Evolutionary conservation across 2,329 filamentous ascomycete species (phyloP).

Genomic region (Neofusicoccum cordaticola): DNA sequence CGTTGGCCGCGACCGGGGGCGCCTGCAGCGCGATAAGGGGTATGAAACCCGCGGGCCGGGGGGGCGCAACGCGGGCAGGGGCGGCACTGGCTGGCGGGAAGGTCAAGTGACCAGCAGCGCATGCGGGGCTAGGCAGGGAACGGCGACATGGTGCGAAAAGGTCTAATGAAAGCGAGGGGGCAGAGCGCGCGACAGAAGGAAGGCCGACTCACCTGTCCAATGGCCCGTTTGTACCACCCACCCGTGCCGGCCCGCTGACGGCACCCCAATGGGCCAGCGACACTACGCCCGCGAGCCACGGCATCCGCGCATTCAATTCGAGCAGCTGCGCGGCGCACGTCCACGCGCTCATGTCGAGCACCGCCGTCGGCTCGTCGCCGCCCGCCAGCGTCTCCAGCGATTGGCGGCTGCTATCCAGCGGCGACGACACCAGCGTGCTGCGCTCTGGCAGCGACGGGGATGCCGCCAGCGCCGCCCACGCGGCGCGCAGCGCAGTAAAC

Average conservation of each 20-base stretch:
- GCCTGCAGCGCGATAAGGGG: constrained; percentile 16
- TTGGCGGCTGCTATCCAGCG: constrained; percentile 30
- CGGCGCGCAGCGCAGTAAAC: constrained; percentile 64
- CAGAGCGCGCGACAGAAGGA: constrained; percentile 20
- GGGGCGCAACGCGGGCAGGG: background rate
- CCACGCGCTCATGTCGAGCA: constrained; percentile 77
- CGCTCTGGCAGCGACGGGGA: constrained; percentile 66
- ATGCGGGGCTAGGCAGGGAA: constrained; percentile 49
- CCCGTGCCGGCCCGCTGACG: constrained; percentile 68
- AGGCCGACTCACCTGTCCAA: constrained; percentile 80
- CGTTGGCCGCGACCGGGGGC: constrained; percentile 3
- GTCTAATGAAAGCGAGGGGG: constrained; percentile 20
- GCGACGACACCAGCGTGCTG: constrained; percentile 32
- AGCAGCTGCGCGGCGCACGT: constrained; percentile 68
- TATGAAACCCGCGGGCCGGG: constrained; percentile 11
- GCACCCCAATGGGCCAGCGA: constrained; percentile 73
- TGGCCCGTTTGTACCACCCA: constrained; percentile 72
- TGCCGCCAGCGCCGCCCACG: constrained; percentile 62
- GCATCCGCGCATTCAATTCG: constrained; percentile 78
- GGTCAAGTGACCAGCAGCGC: constrained; percentile 60
- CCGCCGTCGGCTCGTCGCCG: constrained; percentile 45
- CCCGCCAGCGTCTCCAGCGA: constrained; percentile 23
- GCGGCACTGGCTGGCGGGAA: constrained; percentile 35
- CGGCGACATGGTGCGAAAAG: constrained; percentile 32
- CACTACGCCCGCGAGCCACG: constrained; percentile 77